Base-by-base conservation (phyloP, 192 early-diverging fungal genomes). In the Phlyctochytrium bullatum region DNA sequence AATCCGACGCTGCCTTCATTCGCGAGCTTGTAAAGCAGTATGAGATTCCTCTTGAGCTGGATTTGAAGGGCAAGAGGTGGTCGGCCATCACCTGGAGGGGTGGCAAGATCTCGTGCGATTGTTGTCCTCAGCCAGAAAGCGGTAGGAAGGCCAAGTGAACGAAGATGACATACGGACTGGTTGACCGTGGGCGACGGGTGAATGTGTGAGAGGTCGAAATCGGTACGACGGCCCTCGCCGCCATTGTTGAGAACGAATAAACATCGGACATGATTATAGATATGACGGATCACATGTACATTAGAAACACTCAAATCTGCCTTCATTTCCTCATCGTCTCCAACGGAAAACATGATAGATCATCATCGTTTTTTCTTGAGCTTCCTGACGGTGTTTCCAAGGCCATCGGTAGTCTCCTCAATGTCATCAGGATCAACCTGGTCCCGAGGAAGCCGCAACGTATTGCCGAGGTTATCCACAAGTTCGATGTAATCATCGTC, bases 391-490 rank as follows among this genome's bases (percentile, higher is more conserved):
- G 40, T 47, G 20, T 47, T 47, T 6, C 40, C 40, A 20, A 47
- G 40, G 6, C 40, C 40, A 20, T 47, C 40, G 20, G 40, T 47
- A 14, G 6, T 47, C 20, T 47, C 40, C 40, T 47, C 40, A 47
- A 47, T 47, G 20, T 47, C 40, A 47, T 47, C 6, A 20, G 6
- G 10, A 20, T 64, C 69, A 17, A 62, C 62, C 24, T 71, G 61
- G 29, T 64, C 61, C 4, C 62, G 69, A 1, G 61, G 12, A 16
- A 71, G 52, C 16, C 59, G 30, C 53, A 62, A 75, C 30, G 69
- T 73, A 51, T 78, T 79, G 31, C 77, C 75, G 24, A 77, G 47
- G 12, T 61, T 57, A 47, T 79, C 76, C 16, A 58, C 63, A 2
- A 72, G 28, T 31, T 64, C 64, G 17, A 73, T 69, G 25, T 68